These are phyloP conservation scores for Cyclotella distinguenda DNA, from an alignment of 108 stramenopile species.

Conservation along the genomic window DNA sequence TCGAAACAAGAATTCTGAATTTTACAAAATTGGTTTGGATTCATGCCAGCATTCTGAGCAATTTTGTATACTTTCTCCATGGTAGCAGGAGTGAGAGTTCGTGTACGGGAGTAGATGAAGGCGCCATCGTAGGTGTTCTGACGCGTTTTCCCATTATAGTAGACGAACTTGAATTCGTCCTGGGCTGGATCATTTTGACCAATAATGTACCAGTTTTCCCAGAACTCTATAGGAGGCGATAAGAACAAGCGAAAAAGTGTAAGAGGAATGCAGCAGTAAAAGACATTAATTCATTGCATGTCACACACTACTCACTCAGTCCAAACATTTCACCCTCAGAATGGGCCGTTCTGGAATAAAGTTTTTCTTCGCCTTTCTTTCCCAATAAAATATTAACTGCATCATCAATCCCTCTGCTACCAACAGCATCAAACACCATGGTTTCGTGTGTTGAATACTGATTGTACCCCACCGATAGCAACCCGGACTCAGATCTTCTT, in stretches of 20 bases:
- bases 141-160: constrained; percentile 96
- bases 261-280: background rate
- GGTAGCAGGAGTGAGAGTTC: constrained; percentile 66
- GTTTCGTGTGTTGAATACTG: constrained; percentile 82
- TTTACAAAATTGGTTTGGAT: constrained; percentile 89
- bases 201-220: constrained; percentile 97
- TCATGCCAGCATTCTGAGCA: constrained; percentile 88
- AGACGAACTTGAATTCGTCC: constrained; percentile 92
- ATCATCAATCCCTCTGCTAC: constrained; percentile 5
- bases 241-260: constrained; percentile 3
- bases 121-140: constrained; percentile 97
- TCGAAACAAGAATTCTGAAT: constrained; percentile 90
- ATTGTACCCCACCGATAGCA: constrained; percentile 75
- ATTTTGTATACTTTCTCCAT: constrained; percentile 87
- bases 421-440: constrained; percentile 78
- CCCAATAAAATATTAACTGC: constrained; percentile 41
- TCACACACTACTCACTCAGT: constrained; percentile 66
- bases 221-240: constrained; percentile 71
- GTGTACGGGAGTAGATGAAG: constrained; percentile 92
- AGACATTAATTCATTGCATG: background rate
- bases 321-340: constrained; percentile 94
- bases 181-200: constrained; percentile 80
- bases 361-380: constrained; percentile 59
- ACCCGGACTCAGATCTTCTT: constrained; percentile 34
- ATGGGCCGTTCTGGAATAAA: constrained; percentile 83